Conservation (phyloP, 2,329 filamentous ascomycete species). For the Thelonectria olida region DNA sequence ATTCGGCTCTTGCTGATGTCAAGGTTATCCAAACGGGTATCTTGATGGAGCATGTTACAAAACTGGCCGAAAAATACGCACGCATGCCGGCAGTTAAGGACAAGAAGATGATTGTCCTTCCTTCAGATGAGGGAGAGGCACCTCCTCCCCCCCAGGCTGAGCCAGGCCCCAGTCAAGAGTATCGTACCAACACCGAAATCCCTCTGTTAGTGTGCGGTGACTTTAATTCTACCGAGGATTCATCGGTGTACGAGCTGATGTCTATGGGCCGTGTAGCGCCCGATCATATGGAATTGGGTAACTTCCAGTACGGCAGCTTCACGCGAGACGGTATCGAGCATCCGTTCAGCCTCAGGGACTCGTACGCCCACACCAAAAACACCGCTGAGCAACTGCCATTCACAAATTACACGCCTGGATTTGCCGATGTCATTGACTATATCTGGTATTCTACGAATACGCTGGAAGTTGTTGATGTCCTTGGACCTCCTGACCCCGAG, state of each 20-base stretch:
- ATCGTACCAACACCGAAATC: constrained; percentile 85
- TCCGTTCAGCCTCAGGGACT: constrained; percentile 91
- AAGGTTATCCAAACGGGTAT: constrained; percentile 97
- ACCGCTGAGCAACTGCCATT: constrained; percentile 87
- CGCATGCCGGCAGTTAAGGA: constrained; percentile 83
- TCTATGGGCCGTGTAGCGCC: constrained; percentile 80
- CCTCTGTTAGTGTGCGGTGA: constrained; percentile 93
- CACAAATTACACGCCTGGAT: constrained; percentile 97
- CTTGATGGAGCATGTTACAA: constrained; percentile 89
- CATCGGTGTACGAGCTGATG: constrained; percentile 91
- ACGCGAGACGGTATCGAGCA: constrained; percentile 92
- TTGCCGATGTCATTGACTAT: constrained; percentile 92
- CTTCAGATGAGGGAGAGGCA: constrained; percentile 53
- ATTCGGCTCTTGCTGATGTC: constrained; percentile 88
- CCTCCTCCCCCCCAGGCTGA: constrained; percentile 62
- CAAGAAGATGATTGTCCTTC: constrained; percentile 69
- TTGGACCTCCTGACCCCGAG: constrained; percentile 86
- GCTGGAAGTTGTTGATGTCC: constrained; percentile 82
- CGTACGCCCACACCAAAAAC: constrained; percentile 84
- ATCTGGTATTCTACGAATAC: constrained; percentile 97
- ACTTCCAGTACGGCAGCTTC: constrained; percentile 90
- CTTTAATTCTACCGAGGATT: constrained; percentile 90
- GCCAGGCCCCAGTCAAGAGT: constrained; percentile 85
- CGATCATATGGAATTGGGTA: constrained; percentile 81
- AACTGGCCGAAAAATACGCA: constrained; percentile 85